A percentile compares a stretch with the other conserved stretches of the same genome.
Evolutionary conservation across 148 eudicot species (phyloP).

Genomic region (Heliosperma pusillum): DNA sequence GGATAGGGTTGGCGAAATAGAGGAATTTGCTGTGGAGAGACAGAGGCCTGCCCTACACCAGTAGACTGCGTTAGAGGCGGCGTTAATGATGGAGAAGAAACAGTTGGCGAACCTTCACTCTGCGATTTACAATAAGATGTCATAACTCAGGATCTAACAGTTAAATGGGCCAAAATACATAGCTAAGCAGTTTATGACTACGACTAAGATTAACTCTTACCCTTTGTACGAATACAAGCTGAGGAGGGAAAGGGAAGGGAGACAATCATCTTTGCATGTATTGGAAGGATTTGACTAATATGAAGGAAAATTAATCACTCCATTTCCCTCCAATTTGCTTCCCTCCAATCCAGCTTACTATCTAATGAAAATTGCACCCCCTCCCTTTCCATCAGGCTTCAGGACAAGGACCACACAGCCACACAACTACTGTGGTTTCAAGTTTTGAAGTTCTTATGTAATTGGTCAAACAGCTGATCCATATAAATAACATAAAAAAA

Average conservation of each 20-base stretch:
- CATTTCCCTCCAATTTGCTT: too few species aligned
- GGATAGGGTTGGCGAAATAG: constrained; percentile 53
- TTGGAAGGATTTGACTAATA: too few species aligned
- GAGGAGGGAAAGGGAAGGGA: too few species aligned
- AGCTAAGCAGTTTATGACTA: constrained; percentile 10
- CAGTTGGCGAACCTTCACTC: constrained; percentile 38
- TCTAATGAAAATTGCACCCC: too few species aligned
- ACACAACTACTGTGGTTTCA: neutral
- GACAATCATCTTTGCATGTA: too few species aligned
- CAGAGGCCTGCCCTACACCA: constrained; percentile 40
- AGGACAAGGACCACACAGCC: neutral
- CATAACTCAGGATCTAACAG: constrained; percentile 20
- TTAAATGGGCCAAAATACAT: neutral
- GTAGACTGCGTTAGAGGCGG: constrained; percentile 43
- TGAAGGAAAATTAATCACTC: too few species aligned
- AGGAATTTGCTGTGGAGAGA: constrained; percentile 48
- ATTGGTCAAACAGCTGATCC: neutral
- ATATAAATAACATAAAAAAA: neutral
- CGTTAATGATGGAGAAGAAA: constrained; percentile 36
- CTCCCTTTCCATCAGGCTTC: too few species aligned
- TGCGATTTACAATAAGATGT: constrained; percentile 24
- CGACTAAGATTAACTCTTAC: too few species aligned
- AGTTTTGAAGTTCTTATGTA: neutral
- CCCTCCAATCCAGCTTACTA: too few species aligned
- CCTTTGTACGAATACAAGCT: too few species aligned